Evolutionary conservation across 805 yeast species (phyloP).

Genomic region (Starmera amethionina): DNA sequence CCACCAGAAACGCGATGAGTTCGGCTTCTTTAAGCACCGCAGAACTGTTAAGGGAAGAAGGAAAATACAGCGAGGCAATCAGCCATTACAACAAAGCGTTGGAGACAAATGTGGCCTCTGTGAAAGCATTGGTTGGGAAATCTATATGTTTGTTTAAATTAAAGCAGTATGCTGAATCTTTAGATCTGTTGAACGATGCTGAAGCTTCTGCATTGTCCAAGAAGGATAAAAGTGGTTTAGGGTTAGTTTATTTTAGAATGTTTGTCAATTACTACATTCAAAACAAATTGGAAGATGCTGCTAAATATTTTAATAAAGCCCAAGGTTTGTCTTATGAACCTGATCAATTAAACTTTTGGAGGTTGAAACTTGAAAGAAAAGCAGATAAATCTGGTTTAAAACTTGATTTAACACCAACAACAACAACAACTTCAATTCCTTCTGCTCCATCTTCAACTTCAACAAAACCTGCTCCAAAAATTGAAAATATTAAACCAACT

Average conservation of each 20-base stretch:
- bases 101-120: conserved; percentile 31
- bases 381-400: conserved; percentile 6
- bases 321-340: conserved; percentile 25
- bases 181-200: conserved; percentile 32
- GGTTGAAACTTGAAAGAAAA: conserved; percentile 10
- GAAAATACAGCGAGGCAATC: conserved; percentile 34
- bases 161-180: conserved; percentile 32
- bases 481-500: background rate
- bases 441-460: background rate
- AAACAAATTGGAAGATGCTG: conserved; percentile 29
- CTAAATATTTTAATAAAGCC: conserved; percentile 31
- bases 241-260: conserved; percentile 34
- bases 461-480: background rate
- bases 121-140: conserved; percentile 34
- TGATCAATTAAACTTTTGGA: conserved; percentile 11
- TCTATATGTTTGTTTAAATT: conserved; percentile 35
- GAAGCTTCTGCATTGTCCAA: conserved; percentile 30
- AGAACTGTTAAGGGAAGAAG: conserved; percentile 24
- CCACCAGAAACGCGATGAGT: too few species aligned
- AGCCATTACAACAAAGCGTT: conserved; percentile 26
- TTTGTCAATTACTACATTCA: conserved; percentile 30
- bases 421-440: background rate
- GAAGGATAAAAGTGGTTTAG: conserved; percentile 33
- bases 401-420: conserved; percentile 4
- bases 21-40: too few species aligned